Base-by-base conservation (phyloP, 2,329 filamentous ascomycete species). In the Orbilia ellipsospora region DNA sequence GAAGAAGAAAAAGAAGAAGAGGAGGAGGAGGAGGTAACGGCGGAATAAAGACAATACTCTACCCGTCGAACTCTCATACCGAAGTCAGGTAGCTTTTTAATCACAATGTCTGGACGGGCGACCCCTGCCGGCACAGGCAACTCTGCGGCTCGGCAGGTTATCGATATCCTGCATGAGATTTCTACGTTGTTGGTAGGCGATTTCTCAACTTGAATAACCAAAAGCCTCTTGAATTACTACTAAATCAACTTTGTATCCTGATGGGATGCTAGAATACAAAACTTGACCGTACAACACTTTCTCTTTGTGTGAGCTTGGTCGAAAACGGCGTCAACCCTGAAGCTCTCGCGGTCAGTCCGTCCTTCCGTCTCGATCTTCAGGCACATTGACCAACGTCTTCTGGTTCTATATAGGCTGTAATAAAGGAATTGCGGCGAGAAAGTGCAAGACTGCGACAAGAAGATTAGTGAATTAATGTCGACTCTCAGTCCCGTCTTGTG, bases 271-370 rank as follows among this genome's bases (percentile, higher is more conserved):
- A 98, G 94, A 97, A 98, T 84, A 97, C 94, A 77, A 89, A 96
- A 78, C 89, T 99, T 54, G 94, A 97, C 82, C 90, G 94, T 36
- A 90, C 93, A 64, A 93, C 94, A 18, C 86, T 99, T 16, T 97
- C 94, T 2, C 92, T 97, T 77, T 99, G 95, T 83, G 94, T 98
- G 74, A 97, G 93, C 64, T 88, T 99, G 82, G 96, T 99, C 79
- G 95, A 99, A 83, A 97, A 97, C 81, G 95, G 95, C 13, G 93
- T 98, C 31, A 97, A 97, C 81, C 95, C 95, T 0, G 94, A 98
- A 82, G 95, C 94, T 0, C 85, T 99, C 36, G 94, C 94, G 23
- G 95, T 98, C 87, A 81, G 92, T 84, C 77, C 18, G n/a, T 18
- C 20, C 51, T 15, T 45, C 45, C 8, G 31, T 6, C 31, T 6